Evolutionary conservation across 75 land plant species (phyloP).

Genomic region (Larix kaempferi): DNA sequence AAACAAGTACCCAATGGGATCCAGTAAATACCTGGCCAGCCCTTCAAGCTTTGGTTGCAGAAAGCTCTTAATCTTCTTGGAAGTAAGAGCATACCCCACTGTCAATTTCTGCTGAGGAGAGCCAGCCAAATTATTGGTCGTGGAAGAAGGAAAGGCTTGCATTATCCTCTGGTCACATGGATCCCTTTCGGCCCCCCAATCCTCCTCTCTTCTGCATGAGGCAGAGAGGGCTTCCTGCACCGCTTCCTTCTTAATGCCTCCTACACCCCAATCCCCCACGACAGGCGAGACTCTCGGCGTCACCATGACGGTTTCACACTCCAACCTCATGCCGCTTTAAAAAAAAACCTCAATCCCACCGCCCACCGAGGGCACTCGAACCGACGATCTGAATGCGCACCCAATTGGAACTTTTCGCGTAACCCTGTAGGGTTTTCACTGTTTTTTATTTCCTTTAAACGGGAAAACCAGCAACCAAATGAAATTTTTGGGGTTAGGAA

Average conservation of each 20-base stretch:
- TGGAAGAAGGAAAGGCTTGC: not conserved
- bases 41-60: constrained; percentile 60
- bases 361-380: not conserved
- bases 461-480: too few species aligned
- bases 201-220: not conserved
- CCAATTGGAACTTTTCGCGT: too few species aligned
- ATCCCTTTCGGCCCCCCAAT: not conserved
- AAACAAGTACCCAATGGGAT: not conserved
- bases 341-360: not conserved
- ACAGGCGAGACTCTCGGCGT: constrained; percentile 1
- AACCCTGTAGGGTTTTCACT: too few species aligned
- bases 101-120: constrained; percentile 19
- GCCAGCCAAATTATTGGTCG: not conserved
- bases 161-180: not conserved
- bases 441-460: too few species aligned
- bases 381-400: too few species aligned
- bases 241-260: constrained; percentile 2
- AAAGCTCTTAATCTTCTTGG: constrained; percentile 77
- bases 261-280: constrained; percentile 10
- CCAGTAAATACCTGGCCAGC: constrained; percentile 45
- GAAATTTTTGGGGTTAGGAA: too few species aligned
- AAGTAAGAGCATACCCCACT: constrained; percentile 76
- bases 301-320: constrained; percentile 13
- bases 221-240: not conserved
- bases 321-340: constrained; percentile 6